Conservation (phyloP, 441 rosid genomes). For the Biscutella laevigata region DNA sequence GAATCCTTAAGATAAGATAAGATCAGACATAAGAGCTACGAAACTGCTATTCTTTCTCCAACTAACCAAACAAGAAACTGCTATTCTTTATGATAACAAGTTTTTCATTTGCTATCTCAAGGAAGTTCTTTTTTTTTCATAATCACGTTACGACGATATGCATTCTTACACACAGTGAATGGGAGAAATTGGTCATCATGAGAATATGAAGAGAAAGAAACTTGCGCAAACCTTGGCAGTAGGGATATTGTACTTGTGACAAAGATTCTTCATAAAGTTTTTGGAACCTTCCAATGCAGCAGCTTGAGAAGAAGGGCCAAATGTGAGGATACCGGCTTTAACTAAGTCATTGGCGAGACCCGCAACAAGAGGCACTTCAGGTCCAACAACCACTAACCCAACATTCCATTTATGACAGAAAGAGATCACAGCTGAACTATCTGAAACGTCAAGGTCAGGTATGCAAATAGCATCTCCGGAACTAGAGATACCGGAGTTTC, state of each 20-base stretch:
- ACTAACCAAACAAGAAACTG: too few relatives aligned
- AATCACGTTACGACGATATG: background rate
- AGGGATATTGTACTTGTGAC: constrained; percentile 76
- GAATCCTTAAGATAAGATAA: background rate
- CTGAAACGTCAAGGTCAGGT: constrained; percentile 51
- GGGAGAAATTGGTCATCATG: background rate
- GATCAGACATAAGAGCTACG: background rate
- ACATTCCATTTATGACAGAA: constrained; percentile 57
- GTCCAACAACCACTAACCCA: constrained; percentile 79
- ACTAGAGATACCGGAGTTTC: constrained; percentile 70
- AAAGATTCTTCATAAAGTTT: constrained; percentile 81
- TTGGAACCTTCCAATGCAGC: constrained; percentile 96
- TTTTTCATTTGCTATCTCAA: too few relatives aligned
- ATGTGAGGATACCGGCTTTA: constrained; percentile 65
- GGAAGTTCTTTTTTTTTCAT: too few relatives aligned
- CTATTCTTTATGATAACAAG: too few relatives aligned
- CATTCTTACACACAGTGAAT: background rate
- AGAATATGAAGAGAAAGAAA: background rate
- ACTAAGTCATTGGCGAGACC: constrained; percentile 73
- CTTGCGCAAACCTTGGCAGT: constrained; percentile 78
- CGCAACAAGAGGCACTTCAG: constrained; percentile 85
- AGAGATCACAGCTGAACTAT: constrained; percentile 55
- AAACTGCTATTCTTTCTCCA: background rate
- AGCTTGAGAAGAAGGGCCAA: constrained; percentile 87
- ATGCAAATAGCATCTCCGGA: constrained; percentile 83